Percentiles rank a stretch among this genome's conserved stretches.
Evolutionary conservation across 2,329 filamentous ascomycete species (phyloP).

Genomic region (Colletotrichum kahawae): DNA sequence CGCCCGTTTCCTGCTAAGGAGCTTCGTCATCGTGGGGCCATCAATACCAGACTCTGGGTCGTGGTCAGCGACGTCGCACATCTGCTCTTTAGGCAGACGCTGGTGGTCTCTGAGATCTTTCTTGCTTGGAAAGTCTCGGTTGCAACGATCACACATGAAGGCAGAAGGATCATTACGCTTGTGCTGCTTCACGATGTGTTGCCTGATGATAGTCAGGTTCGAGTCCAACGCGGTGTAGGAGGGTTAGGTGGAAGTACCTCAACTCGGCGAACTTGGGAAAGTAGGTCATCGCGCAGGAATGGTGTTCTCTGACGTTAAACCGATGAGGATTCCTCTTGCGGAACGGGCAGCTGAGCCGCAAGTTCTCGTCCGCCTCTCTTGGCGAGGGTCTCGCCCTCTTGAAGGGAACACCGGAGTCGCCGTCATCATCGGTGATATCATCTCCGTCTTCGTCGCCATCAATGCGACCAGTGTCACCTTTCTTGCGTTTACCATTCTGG

Average conservation of each 20-base stretch:
- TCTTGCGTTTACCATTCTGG: conserved; percentile 39
- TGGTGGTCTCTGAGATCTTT: conserved; percentile 45
- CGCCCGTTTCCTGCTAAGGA: conserved; percentile 43
- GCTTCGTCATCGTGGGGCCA: conserved; percentile 42
- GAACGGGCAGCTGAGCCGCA: conserved; percentile 48
- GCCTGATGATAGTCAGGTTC: conserved; percentile 26
- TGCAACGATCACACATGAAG: conserved; percentile 45
- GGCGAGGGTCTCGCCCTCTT: conserved; percentile 37
- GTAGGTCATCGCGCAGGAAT: conserved; percentile 48
- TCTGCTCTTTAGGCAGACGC: conserved; percentile 42
- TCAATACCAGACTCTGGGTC: conserved; percentile 46
- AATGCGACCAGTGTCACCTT: conserved; percentile 24
- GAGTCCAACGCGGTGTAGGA: background rate
- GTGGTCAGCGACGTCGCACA: conserved; percentile 46
- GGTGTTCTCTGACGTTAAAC: conserved; percentile 51
- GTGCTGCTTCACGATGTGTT: conserved; percentile 49
- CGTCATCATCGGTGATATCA: conserved; percentile 36
- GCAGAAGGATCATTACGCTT: conserved; percentile 45
- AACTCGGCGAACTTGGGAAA: conserved; percentile 47
- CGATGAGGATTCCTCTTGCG: conserved; percentile 48
- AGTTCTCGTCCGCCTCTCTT: conserved; percentile 38
- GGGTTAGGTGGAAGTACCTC: conserved; percentile 30
- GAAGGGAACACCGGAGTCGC: conserved; percentile 30
- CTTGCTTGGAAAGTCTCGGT: conserved; percentile 40
- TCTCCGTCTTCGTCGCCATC: conserved; percentile 36